Evolutionary conservation across 2,329 filamentous ascomycete species (phyloP).

Genomic region (Calycina herbarum): DNA sequence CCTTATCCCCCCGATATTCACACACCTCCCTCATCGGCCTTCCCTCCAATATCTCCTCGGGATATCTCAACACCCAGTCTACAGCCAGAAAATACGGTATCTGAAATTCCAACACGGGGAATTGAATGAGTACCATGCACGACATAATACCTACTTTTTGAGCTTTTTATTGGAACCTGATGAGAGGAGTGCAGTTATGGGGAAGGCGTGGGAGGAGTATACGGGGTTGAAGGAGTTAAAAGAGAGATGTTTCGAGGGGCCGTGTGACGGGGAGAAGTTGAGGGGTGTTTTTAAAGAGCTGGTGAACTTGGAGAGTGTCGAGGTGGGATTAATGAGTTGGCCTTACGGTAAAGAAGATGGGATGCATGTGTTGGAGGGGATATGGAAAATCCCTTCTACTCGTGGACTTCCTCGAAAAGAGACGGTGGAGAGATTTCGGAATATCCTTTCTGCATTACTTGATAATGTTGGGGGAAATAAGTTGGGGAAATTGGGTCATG

Average conservation of each 20-base stretch:
- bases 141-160: conserved; percentile 35
- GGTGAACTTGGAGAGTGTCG: conserved; percentile 25
- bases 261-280: conserved; percentile 25
- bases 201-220: conserved; percentile 37
- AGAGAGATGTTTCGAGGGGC: conserved; percentile 26
- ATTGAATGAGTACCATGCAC: conserved; percentile 35
- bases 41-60: conserved; percentile 27
- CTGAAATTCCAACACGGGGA: conserved; percentile 32
- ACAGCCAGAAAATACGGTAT: conserved; percentile 23
- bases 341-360: conserved; percentile 24
- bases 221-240: conserved; percentile 35
- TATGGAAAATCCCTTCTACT: conserved; percentile 33
- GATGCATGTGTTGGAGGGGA: conserved; percentile 24
- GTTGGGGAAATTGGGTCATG: conserved; percentile 29
- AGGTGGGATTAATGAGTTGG: conserved; percentile 27
- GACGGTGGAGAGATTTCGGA: conserved; percentile 28
- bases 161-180: conserved; percentile 32
- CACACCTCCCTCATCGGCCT: conserved; percentile 26
- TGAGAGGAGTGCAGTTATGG: conserved; percentile 31
- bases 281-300: conserved; percentile 24
- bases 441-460: conserved; percentile 23
- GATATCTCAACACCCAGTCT: conserved; percentile 29
- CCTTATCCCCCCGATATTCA: conserved; percentile 26
- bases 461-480: conserved; percentile 13
- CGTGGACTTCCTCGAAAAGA: conserved; percentile 26